Base-by-base conservation (phyloP, 2,329 filamentous ascomycete species). In the Epichloe elymi region DNA sequence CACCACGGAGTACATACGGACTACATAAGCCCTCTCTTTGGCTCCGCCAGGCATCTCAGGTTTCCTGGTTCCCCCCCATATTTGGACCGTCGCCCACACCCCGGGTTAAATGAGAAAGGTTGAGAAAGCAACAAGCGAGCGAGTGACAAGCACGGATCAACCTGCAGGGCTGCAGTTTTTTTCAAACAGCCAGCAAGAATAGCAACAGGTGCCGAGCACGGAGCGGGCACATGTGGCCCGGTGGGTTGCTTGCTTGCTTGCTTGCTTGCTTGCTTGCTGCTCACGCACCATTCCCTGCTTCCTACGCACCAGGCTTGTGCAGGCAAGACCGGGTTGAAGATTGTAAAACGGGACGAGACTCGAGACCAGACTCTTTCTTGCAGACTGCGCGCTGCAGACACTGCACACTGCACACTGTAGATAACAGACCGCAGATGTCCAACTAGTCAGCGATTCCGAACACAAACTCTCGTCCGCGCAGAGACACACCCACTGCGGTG, bases 401-500 rank as follows among this genome's bases (percentile, higher is more conserved):
- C 36, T 39, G 36, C 46, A 40, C 46, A 26, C 14, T 26, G 30
- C 46, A 48, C 23, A 23, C 23, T 49, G 40, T 40, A 38, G 26
- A 19, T 33, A 15, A 19, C 46, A 20, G 46, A 35, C 46, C 39
- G 11, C 46, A 41, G n/a, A 20, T 38, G n/a, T 42, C 26, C 15
- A 42, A 37, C 30, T 19, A 42, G 45, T 35, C 50, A 48, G 44
- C n/a, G 44, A 51, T 36, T 26, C 39, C 35, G 39, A 44, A 52
- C 46, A 52, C 50, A 43, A 40, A 45, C 23, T 33, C 50, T 48
- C 46, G 19, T 44, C 15, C 40, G 45, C 44, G 39, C 39, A 48
- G 50, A 49, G 46, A 49, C 41, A 49, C 20, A 19, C 19, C 40
- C 33, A 45, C 48, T 44, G n/a, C n/a, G 15, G 23, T 3, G 19